These are phyloP conservation scores for Metarhizium album DNA, from an alignment of 2,329 filamentous ascomycete genomes.

Conservation along the genomic window DNA sequence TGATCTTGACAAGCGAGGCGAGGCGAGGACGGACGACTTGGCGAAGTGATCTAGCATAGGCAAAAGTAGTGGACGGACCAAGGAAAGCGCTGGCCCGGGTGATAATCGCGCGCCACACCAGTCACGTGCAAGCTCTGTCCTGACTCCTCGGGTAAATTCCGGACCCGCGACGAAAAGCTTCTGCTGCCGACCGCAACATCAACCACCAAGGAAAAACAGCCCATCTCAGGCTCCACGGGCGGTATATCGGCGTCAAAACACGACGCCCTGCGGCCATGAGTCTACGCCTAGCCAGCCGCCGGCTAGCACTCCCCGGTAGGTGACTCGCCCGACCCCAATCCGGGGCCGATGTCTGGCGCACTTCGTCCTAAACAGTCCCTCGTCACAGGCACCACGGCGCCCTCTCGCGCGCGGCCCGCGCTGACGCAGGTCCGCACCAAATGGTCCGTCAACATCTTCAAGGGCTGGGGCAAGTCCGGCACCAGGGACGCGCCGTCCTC, in stretches of 20 bases:
- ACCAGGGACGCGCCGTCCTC: slow-evolving; percentile 20
- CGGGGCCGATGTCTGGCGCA: neutral
- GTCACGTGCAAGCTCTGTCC: slow-evolving; percentile 1
- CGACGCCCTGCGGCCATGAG: slow-evolving; percentile 40
- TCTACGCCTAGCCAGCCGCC: slow-evolving; percentile 51
- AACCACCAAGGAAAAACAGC: neutral
- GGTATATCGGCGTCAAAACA: neutral
- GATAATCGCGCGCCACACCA: neutral
- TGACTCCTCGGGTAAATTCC: slow-evolving; percentile 14
- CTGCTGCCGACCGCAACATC: neutral
- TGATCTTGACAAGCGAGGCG: neutral
- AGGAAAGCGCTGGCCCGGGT: neutral
- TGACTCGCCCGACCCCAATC: neutral
- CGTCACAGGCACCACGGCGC: slow-evolving; percentile 7
- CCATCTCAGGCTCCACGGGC: neutral
- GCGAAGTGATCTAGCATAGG: slow-evolving; percentile 5
- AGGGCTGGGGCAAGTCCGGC: slow-evolving; percentile 22
- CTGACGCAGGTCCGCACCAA: slow-evolving; percentile 30
- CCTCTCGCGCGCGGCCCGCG: too few relatives aligned
- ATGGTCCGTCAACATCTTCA: slow-evolving; percentile 32
- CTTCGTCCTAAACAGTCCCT: neutral
- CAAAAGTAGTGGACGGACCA: slow-evolving; percentile 8
- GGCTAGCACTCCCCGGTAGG: slow-evolving; percentile 50
- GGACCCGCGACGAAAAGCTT: slow-evolving; percentile 14
- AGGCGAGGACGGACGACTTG: neutral